Conservation (phyloP, 2,329 filamentous ascomycete species). For the Colletotrichum sp. region DNA sequence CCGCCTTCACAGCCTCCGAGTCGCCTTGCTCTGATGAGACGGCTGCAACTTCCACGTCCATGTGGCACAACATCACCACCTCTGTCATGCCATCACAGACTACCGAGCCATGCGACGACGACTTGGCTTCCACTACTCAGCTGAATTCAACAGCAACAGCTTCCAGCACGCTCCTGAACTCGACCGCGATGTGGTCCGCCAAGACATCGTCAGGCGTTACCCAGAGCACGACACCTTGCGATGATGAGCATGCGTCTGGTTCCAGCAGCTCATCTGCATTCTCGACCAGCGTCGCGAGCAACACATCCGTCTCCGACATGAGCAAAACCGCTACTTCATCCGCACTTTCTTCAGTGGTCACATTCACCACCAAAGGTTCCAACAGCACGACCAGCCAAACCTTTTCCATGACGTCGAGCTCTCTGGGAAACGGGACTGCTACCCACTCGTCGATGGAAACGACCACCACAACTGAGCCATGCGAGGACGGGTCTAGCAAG, state of each 20-base stretch:
- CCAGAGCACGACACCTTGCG: background rate
- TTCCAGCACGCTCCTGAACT: background rate
- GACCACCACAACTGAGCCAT: background rate
- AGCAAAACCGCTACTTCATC: background rate
- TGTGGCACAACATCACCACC: background rate
- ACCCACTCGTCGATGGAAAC: background rate
- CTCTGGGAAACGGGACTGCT: background rate
- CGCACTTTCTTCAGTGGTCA: background rate
- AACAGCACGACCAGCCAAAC: background rate
- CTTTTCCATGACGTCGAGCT: background rate
- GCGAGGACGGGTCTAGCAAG: background rate
- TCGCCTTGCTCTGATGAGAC: background rate
- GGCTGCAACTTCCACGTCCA: background rate
- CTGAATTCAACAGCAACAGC: background rate
- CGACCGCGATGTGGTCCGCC: background rate
- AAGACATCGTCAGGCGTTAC: background rate
- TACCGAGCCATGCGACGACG: constrained; percentile 7
- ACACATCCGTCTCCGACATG: background rate
- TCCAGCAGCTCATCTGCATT: background rate
- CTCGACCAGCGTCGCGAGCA: background rate
- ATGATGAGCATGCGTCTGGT: background rate
- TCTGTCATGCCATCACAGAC: background rate
- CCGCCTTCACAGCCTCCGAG: background rate
- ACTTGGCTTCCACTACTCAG: background rate
- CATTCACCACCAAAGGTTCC: background rate